These are phyloP conservation scores for Sporothrix schenckii DNA, from an alignment of 2,329 filamentous ascomycete genomes.

Conservation along the genomic window DNA sequence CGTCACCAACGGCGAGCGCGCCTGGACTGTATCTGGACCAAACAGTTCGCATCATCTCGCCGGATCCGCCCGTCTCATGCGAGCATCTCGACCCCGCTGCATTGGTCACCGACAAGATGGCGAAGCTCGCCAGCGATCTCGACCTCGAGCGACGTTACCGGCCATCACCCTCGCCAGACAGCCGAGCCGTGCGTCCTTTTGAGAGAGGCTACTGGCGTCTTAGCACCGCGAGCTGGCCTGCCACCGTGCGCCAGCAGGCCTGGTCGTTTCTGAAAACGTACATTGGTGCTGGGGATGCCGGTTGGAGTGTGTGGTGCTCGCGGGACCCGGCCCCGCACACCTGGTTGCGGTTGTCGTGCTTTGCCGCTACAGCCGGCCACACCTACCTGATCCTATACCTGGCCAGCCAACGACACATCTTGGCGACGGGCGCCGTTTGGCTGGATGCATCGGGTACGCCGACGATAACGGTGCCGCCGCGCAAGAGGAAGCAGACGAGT, in stretches of 20 bases:
- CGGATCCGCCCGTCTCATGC: conserved; percentile 56
- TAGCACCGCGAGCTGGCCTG: conserved; percentile 58
- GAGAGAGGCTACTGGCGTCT: conserved; percentile 82
- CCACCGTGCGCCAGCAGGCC: conserved; percentile 52
- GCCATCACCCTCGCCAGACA: conserved; percentile 43
- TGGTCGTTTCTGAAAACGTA: conserved; percentile 67
- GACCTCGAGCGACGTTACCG: conserved; percentile 57
- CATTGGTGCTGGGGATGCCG: conserved; percentile 60
- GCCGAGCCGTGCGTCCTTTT: conserved; percentile 53
- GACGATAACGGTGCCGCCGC: conserved; percentile 51
- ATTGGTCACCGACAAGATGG: conserved; percentile 60
- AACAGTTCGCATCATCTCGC: conserved; percentile 55
- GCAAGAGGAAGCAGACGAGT: conserved; percentile 31
- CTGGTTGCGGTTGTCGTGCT: conserved; percentile 71
- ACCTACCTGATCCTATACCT: conserved; percentile 75
- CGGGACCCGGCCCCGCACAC: conserved; percentile 48
- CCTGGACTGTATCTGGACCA: neutral
- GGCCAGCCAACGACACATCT: conserved; percentile 66
- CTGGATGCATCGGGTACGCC: conserved; percentile 62
- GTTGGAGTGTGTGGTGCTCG: conserved; percentile 68
- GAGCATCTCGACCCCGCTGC: conserved; percentile 49
- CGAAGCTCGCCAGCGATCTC: conserved; percentile 57
- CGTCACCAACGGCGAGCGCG: conserved; percentile 14
- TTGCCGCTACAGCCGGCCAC: conserved; percentile 72
- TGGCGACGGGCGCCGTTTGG: conserved; percentile 64